Evolutionary conservation across 163 green algal genomes (phyloP), one percentile per base, ranked within the genome.

Genomic region (Picocystis sp.): DNA sequence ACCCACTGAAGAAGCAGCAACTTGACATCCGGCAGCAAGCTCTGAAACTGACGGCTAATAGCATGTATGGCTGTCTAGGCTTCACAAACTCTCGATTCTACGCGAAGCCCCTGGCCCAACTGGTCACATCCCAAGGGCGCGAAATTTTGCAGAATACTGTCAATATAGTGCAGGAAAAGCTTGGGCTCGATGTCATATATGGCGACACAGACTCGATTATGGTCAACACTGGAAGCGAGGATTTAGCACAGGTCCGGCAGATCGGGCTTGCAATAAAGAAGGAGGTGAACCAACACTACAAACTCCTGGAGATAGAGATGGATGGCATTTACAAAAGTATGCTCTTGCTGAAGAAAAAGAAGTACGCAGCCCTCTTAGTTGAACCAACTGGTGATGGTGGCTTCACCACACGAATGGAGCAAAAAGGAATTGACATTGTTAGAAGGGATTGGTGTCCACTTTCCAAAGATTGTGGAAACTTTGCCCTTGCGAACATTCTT

Each of bases 331-430:
- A 86, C 75, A 80, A 83, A 58, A 76, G 74, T 62, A 92, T 98
- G 79, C 73, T 98, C 67, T 78, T 99, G 68, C 81, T 99, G 3
- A 97, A 96, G 77, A 98, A 99, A 82, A 98, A 98, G 65, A 97
- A 97, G 75, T 98, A 98, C 63, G 90, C 90, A 3, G 82, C 78
- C 12, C 57, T 98, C 22, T 93, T 93, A 74, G 59, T 98, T 35
- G 74, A 87, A 52, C 57, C 43, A 11, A 50, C 17, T 41, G 43
- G 56, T 29, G 66, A 73, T 45, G 69, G 61, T 0, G 35, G 38
- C 17, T 52, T 45, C 14, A 66, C 25, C 14, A 65, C 43, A 11
- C n/a, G 24, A 29, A 65, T 85, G 58, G 89, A 98, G 76, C 65
- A 81, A 52, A 98, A 97, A 72, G 89, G 89, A 1, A 73, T 98